Base-by-base conservation (phyloP, 345 rosid species). In the Trapa bicornis region DNA sequence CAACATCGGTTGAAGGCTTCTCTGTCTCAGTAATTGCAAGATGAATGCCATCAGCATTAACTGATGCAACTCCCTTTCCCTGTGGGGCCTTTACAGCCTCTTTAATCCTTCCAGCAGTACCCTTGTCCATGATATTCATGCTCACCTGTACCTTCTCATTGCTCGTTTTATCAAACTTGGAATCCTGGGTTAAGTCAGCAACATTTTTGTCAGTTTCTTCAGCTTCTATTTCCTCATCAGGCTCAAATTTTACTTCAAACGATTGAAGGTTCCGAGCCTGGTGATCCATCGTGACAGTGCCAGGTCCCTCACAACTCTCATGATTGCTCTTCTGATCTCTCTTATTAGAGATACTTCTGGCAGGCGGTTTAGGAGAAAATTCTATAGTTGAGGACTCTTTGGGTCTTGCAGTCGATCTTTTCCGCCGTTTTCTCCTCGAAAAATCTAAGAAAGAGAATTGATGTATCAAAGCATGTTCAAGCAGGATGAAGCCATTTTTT, bases 361-460 rank as follows among this genome's bases (percentile, higher is more conserved):
- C 78, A 5, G 83, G 79, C 56, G 75, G 50, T 76, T 80, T 81
- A 3, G 83, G 77, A 61, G 71, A 69, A 66, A 83, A 84, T 14
- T 91, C 87, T 82, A 82, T 84, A 0, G 86, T 67, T 65, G 73
- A 50, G 65, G 87, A 74, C 58, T 75, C 80, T 80, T 76, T 82
- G 14, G 89, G 73, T 61, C 79, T 80, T 29, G 84, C 77, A 48
- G 75, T 68, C 11, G 89, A 71, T 41, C 61, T 56, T 71, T 67
- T 87, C 74, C 79, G 83, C 47, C 69, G 87, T 75, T 80, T 93
- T 82, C 79, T 82, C 80, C 73, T 80, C 12, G 89, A 79, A 80
- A 85, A 93, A 78, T 89, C 98, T 89, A 78, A 47, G 67, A 58
- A 67, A 64, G 50, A 54, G 22, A 47, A 41, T 47, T 52, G 13